Base-by-base conservation (phyloP, 345 rosid species). In the Arabidopsis thaliana region DNA sequence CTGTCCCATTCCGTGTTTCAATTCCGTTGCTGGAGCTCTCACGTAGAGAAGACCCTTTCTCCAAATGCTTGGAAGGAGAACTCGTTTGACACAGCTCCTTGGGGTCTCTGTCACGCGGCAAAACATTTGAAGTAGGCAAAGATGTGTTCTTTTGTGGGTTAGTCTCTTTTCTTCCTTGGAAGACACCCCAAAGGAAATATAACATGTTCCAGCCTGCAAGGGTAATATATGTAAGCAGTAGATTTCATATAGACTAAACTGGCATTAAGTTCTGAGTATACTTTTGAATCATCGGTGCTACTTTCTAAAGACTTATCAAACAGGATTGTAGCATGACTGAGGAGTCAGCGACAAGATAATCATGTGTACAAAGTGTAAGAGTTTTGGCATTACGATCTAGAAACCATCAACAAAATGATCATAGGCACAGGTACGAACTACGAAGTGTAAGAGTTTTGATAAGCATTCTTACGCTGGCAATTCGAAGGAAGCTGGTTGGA, bases 121-220 rank as follows among this genome's bases (percentile, higher is more conserved):
- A 30, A 71, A 77, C 72, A 49, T 50, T 71, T 76, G 74, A 71
- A 84, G 63, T 38, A 71, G 63, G 68, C 76, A 74, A 60, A 30
- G 75, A 73, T 20, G 76, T 59, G 64, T 69, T 78, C 78, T 82
- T 84, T 14, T 73, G 71, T 64, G 86, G 72, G 69, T 80, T 80
- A 40, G 82, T 80, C 37, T 65, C 81, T 77, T 75, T 83, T 75
- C 82, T 89, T 82, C 89, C 90, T 76, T 84, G 87, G 81, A 92
- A 95, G 55, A 92, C 96, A 49, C 97, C 99, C 99, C 99, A 95
- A 40, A 95, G 85, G 79, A 87, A 95, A 83, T 80, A 84, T 49
- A 93, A 77, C 84, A 83, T 82, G 86, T 95, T 95, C 99, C 99
- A 95, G 65, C 97, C 97, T 91, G 93, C 73, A 41, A 63, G 33